A percentile compares a stretch with the other conserved stretches of the same genome.
phyloP scores from a whole-genome alignment of 345 rosid species.

The Eucalyptus caleyi region DNA sequence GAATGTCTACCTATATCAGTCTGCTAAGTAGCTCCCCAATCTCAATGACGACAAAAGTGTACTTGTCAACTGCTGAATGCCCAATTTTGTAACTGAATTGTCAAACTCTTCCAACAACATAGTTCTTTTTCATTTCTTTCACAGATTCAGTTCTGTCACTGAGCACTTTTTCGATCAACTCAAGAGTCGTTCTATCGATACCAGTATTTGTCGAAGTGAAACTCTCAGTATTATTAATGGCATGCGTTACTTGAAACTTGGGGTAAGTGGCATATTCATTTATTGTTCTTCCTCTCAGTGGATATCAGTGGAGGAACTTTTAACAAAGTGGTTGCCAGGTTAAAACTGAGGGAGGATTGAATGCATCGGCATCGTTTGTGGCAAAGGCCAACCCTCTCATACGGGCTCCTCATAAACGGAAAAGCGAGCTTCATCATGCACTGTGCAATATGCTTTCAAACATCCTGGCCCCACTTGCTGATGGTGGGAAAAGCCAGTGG shows the following conservation, averaged over 20 bases:
- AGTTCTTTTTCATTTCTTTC: neutral
- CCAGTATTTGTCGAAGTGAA: constrained; percentile 82
- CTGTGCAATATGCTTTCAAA: constrained; percentile 94
- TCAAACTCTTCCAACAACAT: neutral
- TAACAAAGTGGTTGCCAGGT: constrained; percentile 47
- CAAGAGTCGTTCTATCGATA: constrained; percentile 79
- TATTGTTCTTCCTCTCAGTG: neutral
- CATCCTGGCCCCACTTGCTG: constrained; percentile 93
- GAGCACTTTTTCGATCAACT: constrained; percentile 95
- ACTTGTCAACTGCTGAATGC: neutral
- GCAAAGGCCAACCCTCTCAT: constrained; percentile 97
- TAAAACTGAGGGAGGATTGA: constrained; percentile 91
- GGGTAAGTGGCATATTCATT: constrained; percentile 42
- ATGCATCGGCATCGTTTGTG: constrained; percentile 97
- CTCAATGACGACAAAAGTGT: neutral
- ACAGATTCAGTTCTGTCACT: constrained; percentile 94
- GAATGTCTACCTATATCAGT: neutral
- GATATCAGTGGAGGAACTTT: neutral
- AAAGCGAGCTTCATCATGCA: constrained; percentile 97
- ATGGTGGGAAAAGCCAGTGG: constrained; percentile 93
- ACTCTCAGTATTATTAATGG: constrained; percentile 93
- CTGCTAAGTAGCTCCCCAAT: neutral
- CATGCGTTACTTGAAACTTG: constrained; percentile 96
- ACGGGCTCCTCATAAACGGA: constrained; percentile 80
- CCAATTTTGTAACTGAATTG: neutral